These are phyloP conservation scores for Vigna unguiculata DNA, from an alignment of 306 rosid genomes.

Conservation along the genomic window DNA sequence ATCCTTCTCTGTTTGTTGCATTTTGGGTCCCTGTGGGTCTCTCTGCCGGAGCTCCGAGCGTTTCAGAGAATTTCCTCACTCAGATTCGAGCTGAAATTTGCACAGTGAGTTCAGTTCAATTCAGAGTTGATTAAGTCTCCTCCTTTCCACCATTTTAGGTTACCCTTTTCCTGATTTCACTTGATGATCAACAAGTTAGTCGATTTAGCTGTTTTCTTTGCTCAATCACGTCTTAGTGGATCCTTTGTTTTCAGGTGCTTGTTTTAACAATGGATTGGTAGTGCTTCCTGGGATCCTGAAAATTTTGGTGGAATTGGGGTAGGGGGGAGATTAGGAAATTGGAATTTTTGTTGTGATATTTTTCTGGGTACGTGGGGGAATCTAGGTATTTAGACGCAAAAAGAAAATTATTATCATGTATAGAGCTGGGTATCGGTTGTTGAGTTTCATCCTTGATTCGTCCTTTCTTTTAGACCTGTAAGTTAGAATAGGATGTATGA, in stretches of 20 bases:
- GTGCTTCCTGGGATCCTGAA: slow-evolving; percentile 46
- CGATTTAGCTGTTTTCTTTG: slow-evolving; percentile 47
- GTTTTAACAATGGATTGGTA: slow-evolving; percentile 47
- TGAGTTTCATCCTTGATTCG: slow-evolving; percentile 16
- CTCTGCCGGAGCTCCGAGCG: slow-evolving; percentile 43
- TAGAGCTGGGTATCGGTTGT: slow-evolving; percentile 38
- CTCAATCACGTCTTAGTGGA: slow-evolving; percentile 57
- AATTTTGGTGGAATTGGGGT: slow-evolving; percentile 37
- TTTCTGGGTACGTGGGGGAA: slow-evolving; percentile 35
- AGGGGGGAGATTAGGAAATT: slow-evolving; percentile 42
- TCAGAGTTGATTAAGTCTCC: slow-evolving; percentile 56
- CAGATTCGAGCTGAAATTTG: slow-evolving; percentile 60
- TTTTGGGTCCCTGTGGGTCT: slow-evolving; percentile 52
- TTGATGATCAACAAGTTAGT: slow-evolving; percentile 47
- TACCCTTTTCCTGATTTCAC: slow-evolving; percentile 48
- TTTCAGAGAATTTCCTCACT: slow-evolving; percentile 47
- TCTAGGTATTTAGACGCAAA: slow-evolving; percentile 40
- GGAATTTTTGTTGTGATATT: slow-evolving; percentile 34
- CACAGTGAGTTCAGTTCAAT: slow-evolving; percentile 60
- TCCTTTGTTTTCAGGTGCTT: slow-evolving; percentile 66
- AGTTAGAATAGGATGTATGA: slow-evolving; percentile 9
- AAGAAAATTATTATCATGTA: slow-evolving; percentile 26
- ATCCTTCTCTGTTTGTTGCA: slow-evolving; percentile 52
- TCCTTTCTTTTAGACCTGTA: slow-evolving; percentile 10
- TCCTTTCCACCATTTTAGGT: slow-evolving; percentile 41